Evolutionary conservation across 2,329 filamentous ascomycete species (phyloP).

Genomic region (Talaromyces sp.): DNA sequence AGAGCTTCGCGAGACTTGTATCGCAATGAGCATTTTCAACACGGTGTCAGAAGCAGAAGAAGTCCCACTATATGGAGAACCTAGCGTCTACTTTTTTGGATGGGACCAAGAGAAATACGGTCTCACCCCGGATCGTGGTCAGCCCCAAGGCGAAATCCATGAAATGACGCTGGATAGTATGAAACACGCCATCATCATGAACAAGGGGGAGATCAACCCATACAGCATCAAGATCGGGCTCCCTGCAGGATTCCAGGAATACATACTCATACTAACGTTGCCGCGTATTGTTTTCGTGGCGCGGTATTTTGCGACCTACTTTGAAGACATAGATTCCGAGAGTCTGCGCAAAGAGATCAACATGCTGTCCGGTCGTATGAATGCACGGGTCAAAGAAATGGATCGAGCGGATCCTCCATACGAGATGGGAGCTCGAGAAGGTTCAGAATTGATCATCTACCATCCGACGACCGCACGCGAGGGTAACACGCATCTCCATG

Average conservation of each 20-base stretch:
- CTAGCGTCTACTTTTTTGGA: not conserved
- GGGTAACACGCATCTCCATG: not conserved
- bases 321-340: not conserved
- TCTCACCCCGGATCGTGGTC: not conserved
- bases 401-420: not conserved
- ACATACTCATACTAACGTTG: not conserved
- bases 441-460: not conserved
- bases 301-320: not conserved
- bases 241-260: not conserved
- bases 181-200: slow-evolving; percentile 2
- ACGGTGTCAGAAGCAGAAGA: not conserved
- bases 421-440: not conserved
- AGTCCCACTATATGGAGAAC: not conserved
- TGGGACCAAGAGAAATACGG: not conserved
- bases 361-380: not conserved
- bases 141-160: not conserved
- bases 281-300: not conserved
- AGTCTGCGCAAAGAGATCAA: not conserved
- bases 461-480: not conserved
- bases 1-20: not conserved
- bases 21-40: not conserved
- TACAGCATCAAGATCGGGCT: not conserved
- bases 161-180: not conserved
- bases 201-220: not conserved
- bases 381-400: not conserved